Base-by-base conservation (phyloP, 2,329 filamentous ascomycete species). In the Ascochyta clinopodiicola region DNA sequence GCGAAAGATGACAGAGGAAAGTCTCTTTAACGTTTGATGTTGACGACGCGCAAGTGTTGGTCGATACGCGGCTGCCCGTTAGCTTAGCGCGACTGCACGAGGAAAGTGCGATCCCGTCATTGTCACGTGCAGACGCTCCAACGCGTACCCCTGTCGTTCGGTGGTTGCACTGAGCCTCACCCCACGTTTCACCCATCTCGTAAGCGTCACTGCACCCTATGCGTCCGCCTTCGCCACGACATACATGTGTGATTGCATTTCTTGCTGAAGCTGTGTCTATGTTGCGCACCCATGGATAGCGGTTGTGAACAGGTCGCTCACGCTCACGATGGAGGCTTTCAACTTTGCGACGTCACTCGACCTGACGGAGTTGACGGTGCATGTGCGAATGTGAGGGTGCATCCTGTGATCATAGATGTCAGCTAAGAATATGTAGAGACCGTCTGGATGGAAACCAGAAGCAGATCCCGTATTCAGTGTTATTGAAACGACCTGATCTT, bases 291-390 rank as follows among this genome's bases (percentile, higher is more conserved):
- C 58, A 72, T 72, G 69, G 66, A 63, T 59, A 55, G 61, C 63
- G 31, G 45, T 65, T 67, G 65, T 55, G 40, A 39, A 36, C 60
- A 52, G 44, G 63, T 60, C 45, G 61, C 60, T 35, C 56, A 48
- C 50, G 45, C 40, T 39, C 47, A 37, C 60, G 38, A 97, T 97
- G 92, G 95, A 99, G 78, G 89, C 93, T 47, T 97, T 96, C 78
- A 96, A 93, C 27, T 98, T 98, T 80, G 93, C 92, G 64, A 91
- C 88, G 71, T 96, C 95, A 56, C 89, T 92, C 63, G 87, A 91
- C 75, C 83, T 98, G 66, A 84, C 92, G 66, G 62, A 70, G 51
- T 85, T 93, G 62, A 86, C 90, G 19, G 80, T 88, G 49, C 80
- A 82, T 66, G 78, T 88, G 59, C 86, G 84, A 76, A 85, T 88